Evolutionary conservation across 192 early-diverging fungal genomes (phyloP).

Genomic region (Gryganskiella cystojenkinii): DNA sequence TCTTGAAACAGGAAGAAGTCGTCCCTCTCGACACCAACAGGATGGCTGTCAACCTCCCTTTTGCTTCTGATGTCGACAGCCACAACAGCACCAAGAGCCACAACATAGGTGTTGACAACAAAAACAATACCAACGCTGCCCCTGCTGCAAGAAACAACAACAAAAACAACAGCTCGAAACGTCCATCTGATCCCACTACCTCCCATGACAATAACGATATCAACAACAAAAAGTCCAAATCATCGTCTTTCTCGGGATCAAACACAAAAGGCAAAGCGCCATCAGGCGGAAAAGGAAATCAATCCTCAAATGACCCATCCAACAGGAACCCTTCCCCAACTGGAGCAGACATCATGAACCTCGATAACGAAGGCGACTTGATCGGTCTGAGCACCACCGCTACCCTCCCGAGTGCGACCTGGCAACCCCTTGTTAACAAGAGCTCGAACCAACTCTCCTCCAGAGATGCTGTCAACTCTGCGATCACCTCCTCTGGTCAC

Average conservation of each 20-base stretch:
- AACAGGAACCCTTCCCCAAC: too few relatives aligned
- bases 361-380: too few relatives aligned
- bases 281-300: too few relatives aligned
- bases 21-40: background rate
- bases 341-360: too few relatives aligned
- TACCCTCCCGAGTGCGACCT: conserved; percentile 5
- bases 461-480: background rate
- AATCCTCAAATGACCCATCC: too few relatives aligned
- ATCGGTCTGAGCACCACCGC: conserved; percentile 14
- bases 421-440: conserved; percentile 33
- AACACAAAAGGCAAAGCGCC: too few relatives aligned
- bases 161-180: background rate
- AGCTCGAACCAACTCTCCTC: conserved; percentile 33
- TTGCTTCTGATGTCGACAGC: background rate
- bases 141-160: background rate
- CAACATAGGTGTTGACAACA: background rate
- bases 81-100: background rate
- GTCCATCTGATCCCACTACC: too few relatives aligned
- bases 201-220: too few relatives aligned
- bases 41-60: too few relatives aligned
- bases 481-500: background rate
- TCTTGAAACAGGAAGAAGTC: conserved; percentile 20
- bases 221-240: background rate
- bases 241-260: background rate
- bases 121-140: too few relatives aligned